These are phyloP conservation scores for Penicillium psychrosexuale DNA, from an alignment of 2,329 filamentous ascomycete species.

Conservation along the genomic window DNA sequence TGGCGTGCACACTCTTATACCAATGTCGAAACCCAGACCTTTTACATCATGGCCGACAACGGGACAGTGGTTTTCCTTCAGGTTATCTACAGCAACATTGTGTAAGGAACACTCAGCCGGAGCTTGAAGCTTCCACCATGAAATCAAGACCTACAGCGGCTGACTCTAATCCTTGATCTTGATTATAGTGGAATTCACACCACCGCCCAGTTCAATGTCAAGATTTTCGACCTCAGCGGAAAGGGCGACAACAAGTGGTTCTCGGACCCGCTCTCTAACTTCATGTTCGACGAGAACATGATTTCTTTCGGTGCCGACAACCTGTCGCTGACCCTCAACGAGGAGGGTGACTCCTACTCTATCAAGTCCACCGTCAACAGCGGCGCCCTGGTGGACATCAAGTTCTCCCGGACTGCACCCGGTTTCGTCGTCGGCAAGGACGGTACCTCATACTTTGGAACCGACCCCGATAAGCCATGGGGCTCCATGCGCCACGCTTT, in stretches of 20 bases:
- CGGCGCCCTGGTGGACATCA: conserved; percentile 79
- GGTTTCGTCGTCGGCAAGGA: conserved; percentile 83
- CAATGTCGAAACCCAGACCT: conserved; percentile 89
- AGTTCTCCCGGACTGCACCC: conserved; percentile 69
- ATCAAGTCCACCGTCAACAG: conserved; percentile 89
- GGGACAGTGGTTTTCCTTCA: conserved; percentile 77
- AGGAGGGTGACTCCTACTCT: conserved; percentile 75
- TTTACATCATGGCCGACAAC: conserved; percentile 79
- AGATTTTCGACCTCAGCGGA: conserved; percentile 76
- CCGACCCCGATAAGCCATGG: conserved; percentile 82
- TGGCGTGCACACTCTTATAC: conserved; percentile 82
- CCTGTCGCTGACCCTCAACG: conserved; percentile 78
- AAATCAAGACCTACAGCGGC: neutral
- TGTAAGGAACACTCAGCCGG: conserved; percentile 56
- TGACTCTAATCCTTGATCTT: conserved; percentile 11
- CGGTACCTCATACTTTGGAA: conserved; percentile 81
- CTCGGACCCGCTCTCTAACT: conserved; percentile 72
- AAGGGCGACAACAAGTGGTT: conserved; percentile 78
- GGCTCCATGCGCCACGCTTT: conserved; percentile 88
- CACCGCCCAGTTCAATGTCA: conserved; percentile 90
- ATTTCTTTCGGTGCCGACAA: conserved; percentile 81
- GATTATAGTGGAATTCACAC: conserved; percentile 73
- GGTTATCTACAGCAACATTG: conserved; percentile 96
- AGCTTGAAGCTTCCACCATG: neutral
- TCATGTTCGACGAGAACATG: conserved; percentile 80